phyloP scores from a whole-genome alignment of 176 grass and related monocot genomes.

The Phyllostachys edulis region DNA sequence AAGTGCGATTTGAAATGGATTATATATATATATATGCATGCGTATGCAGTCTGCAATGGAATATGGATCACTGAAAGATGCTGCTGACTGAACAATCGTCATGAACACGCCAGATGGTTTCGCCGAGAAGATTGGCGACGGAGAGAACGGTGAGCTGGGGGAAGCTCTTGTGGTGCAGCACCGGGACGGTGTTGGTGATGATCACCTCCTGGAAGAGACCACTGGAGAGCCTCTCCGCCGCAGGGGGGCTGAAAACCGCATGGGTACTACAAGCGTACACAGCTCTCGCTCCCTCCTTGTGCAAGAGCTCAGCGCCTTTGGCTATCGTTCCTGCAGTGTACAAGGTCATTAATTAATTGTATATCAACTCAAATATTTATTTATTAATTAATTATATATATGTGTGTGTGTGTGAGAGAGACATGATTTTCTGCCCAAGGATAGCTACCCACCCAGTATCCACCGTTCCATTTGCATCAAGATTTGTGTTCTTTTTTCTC shows the following conservation, averaged over 20 bases:
- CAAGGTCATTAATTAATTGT: background rate
- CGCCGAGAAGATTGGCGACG: constrained; percentile 73
- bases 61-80: constrained; percentile 59
- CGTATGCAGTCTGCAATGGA: background rate
- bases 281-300: constrained; percentile 72
- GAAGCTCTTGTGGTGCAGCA: constrained; percentile 52
- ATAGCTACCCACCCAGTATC: no score
- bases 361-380: no score
- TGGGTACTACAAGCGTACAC: constrained; percentile 87
- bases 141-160: constrained; percentile 76
- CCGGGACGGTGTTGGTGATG: constrained; percentile 71
- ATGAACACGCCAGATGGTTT: constrained; percentile 81
- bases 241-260: constrained; percentile 77
- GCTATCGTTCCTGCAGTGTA: constrained; percentile 51
- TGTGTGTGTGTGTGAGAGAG: no score
- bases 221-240: constrained; percentile 69
- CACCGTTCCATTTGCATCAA: no score
- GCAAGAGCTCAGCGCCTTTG: constrained; percentile 54
- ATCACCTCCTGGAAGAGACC: constrained; percentile 90
- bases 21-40: background rate
- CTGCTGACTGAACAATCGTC: constrained; percentile 79
- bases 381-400: no score
- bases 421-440: no score
- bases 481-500: no score
- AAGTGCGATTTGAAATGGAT: no score